Evolutionary conservation across 1,284 basidiomycete genomes (phyloP).

Genomic region (Heimioporus retisporus): DNA sequence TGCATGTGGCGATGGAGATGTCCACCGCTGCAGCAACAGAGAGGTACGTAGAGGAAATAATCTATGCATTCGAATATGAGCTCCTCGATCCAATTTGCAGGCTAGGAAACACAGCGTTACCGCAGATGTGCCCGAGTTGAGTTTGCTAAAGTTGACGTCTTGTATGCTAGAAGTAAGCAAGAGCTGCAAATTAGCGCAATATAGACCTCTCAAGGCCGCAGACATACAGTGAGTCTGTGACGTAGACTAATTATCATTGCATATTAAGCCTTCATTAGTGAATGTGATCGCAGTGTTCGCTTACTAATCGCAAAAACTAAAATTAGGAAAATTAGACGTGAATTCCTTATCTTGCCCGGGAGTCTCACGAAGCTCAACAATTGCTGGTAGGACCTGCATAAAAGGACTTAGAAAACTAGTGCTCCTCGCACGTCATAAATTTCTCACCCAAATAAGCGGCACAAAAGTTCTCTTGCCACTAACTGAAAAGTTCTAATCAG

Average conservation of each 20-base stretch:
- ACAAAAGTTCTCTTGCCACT: background rate
- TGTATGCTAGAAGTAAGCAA: background rate
- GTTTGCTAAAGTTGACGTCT: background rate
- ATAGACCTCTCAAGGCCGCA: background rate
- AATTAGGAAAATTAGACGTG: constrained; percentile 3
- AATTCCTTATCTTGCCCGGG: background rate
- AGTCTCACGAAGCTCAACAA: constrained; percentile 17
- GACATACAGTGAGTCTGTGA: constrained; percentile 17
- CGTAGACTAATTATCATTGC: constrained; percentile 14
- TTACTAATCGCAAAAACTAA: constrained; percentile 13
- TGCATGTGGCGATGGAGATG: constrained; percentile 8
- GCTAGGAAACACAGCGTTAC: constrained; percentile 3
- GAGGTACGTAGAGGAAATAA: background rate
- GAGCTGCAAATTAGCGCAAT: background rate
- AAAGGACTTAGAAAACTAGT: background rate
- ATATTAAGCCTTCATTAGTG: background rate
- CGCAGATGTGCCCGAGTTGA: background rate
- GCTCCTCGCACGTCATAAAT: no score
- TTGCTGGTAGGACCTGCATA: constrained; percentile 8
- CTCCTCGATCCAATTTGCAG: background rate
- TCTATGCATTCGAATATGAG: constrained; percentile 5
- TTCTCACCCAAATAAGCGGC: background rate
- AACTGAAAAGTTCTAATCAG: background rate
- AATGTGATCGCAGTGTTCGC: background rate
- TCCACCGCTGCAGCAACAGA: constrained; percentile 8